Base-by-base conservation (phyloP, 192 early-diverging fungal genomes). In the Coemansia sp. region DNA sequence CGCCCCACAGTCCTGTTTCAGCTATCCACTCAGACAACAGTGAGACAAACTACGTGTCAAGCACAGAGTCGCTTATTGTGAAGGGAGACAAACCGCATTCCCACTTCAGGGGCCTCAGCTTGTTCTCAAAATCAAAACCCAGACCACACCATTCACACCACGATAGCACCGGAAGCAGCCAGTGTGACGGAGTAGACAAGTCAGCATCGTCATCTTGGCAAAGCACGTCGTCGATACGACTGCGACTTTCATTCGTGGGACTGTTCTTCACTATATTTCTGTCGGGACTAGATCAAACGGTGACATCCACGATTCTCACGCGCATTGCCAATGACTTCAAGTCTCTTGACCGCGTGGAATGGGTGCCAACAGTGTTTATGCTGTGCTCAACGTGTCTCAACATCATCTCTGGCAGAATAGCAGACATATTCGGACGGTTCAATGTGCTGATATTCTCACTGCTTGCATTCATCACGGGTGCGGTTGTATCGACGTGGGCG, bases 321-420 rank as follows among this genome's bases (percentile, higher is more conserved):
- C 75, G 69, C 0, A 96, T 98, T 51, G 87, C 90, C 16, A 63
- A 81, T 19, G 93, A 98, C 56, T 94, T 96, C 55, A 68, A 83
- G 18, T 82, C 87, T 0, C 81, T 91, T 42, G 85, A 86, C 62
- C 80, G 87, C 62, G 87, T 95, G 45, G 77, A 92, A 39, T 98
- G 95, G 95, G 87, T 98, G 57, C 92, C 92, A n/a, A 92, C 88
- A 8, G 74, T 86, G 11, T 95, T 92, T 60, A 84, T 94, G 54
- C 77, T 92, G 46, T 83, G 85, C 43, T 83, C 84, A 41, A 93
- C 92, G 0, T 80, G 91, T 26, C 81, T 91, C 61, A 85, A 89
- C 46, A 88, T 91, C n/a, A 64, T 91, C 1, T 95, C 94, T 69
- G 95, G 94, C 6, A 93, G 91, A 64, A 68, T 95, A 39, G 85